Evolutionary conservation across 2,329 filamentous ascomycete genomes (phyloP).

Genomic region (Aureobasidium vineae): DNA sequence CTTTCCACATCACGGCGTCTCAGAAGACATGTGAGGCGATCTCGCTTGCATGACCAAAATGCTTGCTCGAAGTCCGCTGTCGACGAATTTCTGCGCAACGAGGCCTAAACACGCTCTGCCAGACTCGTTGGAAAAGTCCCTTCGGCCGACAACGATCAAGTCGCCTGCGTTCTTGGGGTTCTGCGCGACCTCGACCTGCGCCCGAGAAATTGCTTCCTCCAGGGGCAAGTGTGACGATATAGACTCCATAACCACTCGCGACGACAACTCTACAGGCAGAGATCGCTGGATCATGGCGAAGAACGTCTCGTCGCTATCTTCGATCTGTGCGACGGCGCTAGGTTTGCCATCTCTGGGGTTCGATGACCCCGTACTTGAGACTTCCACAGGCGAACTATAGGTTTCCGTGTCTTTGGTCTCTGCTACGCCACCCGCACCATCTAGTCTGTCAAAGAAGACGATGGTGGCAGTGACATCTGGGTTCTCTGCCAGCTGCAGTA

Average conservation of each 20-base stretch:
- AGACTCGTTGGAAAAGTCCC: conserved; percentile 41
- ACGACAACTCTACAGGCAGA: conserved; percentile 51
- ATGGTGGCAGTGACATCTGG: conserved; percentile 75
- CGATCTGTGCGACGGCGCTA: not conserved
- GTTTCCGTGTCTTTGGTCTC: not conserved
- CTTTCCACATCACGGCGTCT: not conserved
- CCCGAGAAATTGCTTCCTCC: conserved; percentile 52
- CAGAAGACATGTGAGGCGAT: not conserved
- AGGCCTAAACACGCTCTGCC: conserved; percentile 55
- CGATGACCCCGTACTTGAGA: not conserved
- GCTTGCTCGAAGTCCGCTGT: conserved; percentile 61
- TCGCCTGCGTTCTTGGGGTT: conserved; percentile 66
- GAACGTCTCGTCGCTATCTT: conserved; percentile 53
- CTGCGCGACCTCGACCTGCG: conserved; percentile 60
- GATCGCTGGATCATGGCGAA: conserved; percentile 59
- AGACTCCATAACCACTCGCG: conserved; percentile 59
- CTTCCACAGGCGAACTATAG: conserved; percentile 11
- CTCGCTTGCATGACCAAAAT: conserved; percentile 66
- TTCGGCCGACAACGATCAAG: conserved; percentile 65
- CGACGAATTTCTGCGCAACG: conserved; percentile 60
- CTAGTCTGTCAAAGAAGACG: conserved; percentile 53
- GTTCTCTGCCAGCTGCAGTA: conserved; percentile 80
- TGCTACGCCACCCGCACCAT: not conserved
- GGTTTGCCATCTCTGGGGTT: not conserved
- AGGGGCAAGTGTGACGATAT: conserved; percentile 46